A percentile compares a stretch with the other conserved stretches of the same genome.
phyloP scores from a whole-genome alignment of 208 protist genomes.

The Leishmania mexicana region DNA sequence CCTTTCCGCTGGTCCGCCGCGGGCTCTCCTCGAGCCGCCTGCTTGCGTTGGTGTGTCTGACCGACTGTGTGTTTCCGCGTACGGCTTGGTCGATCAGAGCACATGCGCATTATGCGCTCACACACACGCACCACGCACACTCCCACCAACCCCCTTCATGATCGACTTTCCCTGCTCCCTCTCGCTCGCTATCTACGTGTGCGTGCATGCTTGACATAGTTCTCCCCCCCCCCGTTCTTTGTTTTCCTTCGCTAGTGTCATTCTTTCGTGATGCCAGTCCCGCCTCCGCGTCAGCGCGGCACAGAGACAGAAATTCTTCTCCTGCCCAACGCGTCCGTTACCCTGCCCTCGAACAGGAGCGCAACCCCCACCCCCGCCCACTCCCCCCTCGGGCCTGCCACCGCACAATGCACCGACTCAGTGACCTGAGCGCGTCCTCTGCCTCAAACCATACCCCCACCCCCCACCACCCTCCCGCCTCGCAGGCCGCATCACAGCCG shows the following conservation, averaged over 20 bases:
- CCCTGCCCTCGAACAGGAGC: background rate
- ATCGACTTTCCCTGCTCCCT: background rate
- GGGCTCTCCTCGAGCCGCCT: background rate
- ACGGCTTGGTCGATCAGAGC: background rate
- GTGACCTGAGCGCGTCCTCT: background rate
- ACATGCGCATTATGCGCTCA: too few relatives aligned
- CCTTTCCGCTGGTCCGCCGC: background rate
- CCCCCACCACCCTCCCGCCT: too few relatives aligned
- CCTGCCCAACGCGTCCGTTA: background rate
- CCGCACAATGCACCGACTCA: background rate
- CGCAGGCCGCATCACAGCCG: too few relatives aligned
- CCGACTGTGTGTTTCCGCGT: background rate
- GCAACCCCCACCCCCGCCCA: background rate
- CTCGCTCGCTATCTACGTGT: background rate
- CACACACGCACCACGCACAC: background rate
- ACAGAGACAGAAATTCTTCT: background rate
- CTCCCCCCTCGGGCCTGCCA: too few relatives aligned
- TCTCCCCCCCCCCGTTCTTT: background rate
- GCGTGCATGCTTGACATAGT: conserved; percentile 2
- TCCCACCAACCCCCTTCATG: background rate
- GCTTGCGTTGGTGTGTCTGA: background rate
- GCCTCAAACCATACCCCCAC: background rate
- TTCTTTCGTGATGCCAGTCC: background rate
- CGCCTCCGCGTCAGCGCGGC: background rate
- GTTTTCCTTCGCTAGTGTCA: background rate